Evolutionary conservation across 495 filamentous ascomycete genomes (phyloP).

Genomic region (Oidiodendron maius): DNA sequence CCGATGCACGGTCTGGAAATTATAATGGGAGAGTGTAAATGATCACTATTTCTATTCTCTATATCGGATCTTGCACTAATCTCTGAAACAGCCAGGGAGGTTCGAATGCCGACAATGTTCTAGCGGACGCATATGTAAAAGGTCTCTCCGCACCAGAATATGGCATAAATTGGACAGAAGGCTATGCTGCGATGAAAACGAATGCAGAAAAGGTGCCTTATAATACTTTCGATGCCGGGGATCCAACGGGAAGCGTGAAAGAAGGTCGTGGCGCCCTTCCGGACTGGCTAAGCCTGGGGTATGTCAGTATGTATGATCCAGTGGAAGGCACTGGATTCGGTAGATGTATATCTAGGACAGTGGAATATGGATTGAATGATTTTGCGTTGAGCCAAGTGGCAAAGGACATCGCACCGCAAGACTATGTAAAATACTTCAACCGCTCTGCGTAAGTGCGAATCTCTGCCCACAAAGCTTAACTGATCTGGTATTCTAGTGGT

Average conservation of each 20-base stretch:
- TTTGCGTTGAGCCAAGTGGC: conserved; percentile 60
- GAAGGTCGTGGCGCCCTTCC: conserved; percentile 58
- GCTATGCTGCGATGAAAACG: conserved; percentile 65
- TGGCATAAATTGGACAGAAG: conserved; percentile 62
- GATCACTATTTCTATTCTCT: background rate
- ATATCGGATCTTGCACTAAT: background rate
- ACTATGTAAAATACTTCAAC: conserved; percentile 53
- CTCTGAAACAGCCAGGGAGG: conserved; percentile 59
- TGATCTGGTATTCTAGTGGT: conserved; percentile 43
- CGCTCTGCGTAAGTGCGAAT: conserved; percentile 62
- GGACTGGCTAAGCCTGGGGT: conserved; percentile 61
- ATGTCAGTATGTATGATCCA: conserved; percentile 41
- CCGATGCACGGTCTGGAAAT: conserved; percentile 56
- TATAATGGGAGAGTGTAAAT: conserved; percentile 45
- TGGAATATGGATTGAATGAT: conserved; percentile 75
- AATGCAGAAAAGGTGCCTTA: conserved; percentile 67
- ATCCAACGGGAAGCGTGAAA: conserved; percentile 54
- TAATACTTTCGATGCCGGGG: conserved; percentile 18
- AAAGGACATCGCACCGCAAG: conserved; percentile 43
- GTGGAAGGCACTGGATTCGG: conserved; percentile 51
- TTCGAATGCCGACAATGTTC: conserved; percentile 67
- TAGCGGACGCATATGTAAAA: conserved; percentile 67
- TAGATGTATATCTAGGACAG: conserved; percentile 60
- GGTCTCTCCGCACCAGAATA: conserved; percentile 36
- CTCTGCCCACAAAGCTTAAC: conserved; percentile 48